Evolutionary conservation across 1,139 yeast genomes (phyloP), one percentile per base, ranked within the genome.

Genomic region (Saccharomyces pastorianus): DNA sequence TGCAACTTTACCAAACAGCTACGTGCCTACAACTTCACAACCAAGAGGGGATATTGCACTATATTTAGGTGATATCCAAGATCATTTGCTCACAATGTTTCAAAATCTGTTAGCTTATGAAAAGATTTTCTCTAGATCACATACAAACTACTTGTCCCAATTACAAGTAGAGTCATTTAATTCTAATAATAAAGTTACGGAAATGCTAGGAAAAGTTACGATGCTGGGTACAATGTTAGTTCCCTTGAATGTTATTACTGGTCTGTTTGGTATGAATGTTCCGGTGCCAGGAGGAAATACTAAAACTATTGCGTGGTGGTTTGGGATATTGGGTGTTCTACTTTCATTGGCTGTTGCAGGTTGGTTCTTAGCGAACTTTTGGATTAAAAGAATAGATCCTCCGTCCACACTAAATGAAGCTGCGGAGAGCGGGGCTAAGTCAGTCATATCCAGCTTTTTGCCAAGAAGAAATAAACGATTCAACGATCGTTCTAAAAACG

Each of bases 251-350:
- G 75, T 93, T 59, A 79, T 93, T 38, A 90, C 98, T 1, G 97
- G 98, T 69, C 70, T 91, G 58, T 93, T 91, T 71, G 98, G 99
- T 64, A 93, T 93, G 99, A 93, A 93, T 70, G 98, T 93, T 17
- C 71, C 66, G 17, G 90, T 91, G 23, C 98, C 98, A 0, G 96
- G 96, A n/a, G 73, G 80, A 61, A 76, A 66, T 6, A 55, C 47
- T 13, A 74, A n/a, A n/a, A n/a, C n/a, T n/a, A n/a, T 77, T 34
- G 78, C 73, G 2, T 84, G 90, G 87, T 85, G 83, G 69, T 82
- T 83, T 63, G 87, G 88, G 51, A 83, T 85, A 56, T 64, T 85
- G 31, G 85, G 84, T 6, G 71, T 80, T 42, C 71, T 82, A 55
- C 58, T 79, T n/a, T 60, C 71, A 3, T 53, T 76, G 34, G 74